Evolutionary conservation across 495 filamentous ascomycete genomes (phyloP).

Genomic region (Chaetomium fimeti): DNA sequence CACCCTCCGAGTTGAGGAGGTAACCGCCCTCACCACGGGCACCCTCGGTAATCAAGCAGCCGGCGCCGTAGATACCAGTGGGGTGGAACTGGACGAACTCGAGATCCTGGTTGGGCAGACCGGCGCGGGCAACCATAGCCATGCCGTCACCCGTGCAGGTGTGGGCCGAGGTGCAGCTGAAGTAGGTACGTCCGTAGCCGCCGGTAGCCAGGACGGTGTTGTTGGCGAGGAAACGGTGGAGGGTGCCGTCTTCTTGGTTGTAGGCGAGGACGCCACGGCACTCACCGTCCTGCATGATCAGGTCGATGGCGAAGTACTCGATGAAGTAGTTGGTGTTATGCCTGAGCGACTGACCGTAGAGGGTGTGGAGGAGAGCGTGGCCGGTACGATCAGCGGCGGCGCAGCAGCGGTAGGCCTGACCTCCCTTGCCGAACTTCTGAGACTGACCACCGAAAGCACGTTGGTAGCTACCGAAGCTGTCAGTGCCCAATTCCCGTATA

Average conservation of each 20-base stretch:
- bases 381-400: constrained; percentile 94
- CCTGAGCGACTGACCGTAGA: constrained; percentile 94
- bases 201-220: constrained; percentile 96
- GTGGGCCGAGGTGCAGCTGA: constrained; percentile 95
- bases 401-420: constrained; percentile 94
- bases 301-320: constrained; percentile 93
- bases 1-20: constrained; percentile 92
- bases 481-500: neutral
- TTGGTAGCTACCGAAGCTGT: constrained; percentile 62
- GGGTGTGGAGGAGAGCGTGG: constrained; percentile 92
- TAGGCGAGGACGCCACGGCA: constrained; percentile 95
- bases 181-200: constrained; percentile 95
- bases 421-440: constrained; percentile 90
- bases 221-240: constrained; percentile 92
- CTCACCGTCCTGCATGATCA: constrained; percentile 94
- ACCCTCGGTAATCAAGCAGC: constrained; percentile 97
- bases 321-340: constrained; percentile 99
- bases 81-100: constrained; percentile 99
- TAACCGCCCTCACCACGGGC: constrained; percentile 98
- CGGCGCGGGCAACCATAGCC: constrained; percentile 97
- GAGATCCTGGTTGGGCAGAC: constrained; percentile 97
- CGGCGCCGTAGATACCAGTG: constrained; percentile 97
- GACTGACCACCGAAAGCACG: constrained; percentile 97
- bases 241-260: constrained; percentile 96
- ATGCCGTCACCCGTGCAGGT: constrained; percentile 98